Evolutionary conservation across 1,284 basidiomycete genomes (phyloP).

Genomic region (Golubevia pallescens): DNA sequence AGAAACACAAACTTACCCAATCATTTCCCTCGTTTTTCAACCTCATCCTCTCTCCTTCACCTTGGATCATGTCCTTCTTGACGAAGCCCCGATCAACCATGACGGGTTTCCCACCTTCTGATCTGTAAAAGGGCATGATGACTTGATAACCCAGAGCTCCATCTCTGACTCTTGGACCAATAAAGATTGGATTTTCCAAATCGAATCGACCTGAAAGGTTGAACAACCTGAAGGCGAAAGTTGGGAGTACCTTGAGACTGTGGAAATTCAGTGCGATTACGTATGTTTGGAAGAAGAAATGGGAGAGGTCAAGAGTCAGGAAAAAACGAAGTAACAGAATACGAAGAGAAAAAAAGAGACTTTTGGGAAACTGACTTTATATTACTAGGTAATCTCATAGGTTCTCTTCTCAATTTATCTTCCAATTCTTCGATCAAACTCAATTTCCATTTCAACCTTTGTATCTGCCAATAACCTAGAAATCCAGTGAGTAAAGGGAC

Average conservation of each 20-base stretch:
- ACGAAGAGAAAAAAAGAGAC: slow-evolving; percentile 11
- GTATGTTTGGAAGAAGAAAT: too few relatives aligned
- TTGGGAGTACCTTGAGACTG: slow-evolving; percentile 29
- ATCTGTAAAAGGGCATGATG: slow-evolving; percentile 80
- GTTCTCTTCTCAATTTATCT: slow-evolving; percentile 81
- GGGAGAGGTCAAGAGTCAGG: slow-evolving; percentile 69
- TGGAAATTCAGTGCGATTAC: background rate
- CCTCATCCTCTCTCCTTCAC: slow-evolving; percentile 35
- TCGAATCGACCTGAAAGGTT: slow-evolving; percentile 67
- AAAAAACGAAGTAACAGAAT: slow-evolving; percentile 7
- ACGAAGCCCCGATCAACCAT: slow-evolving; percentile 84
- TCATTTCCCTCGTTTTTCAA: slow-evolving; percentile 1
- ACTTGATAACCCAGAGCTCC: slow-evolving; percentile 86
- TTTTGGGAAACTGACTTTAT: slow-evolving; percentile 77
- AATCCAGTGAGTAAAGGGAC: slow-evolving; percentile 89
- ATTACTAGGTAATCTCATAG: slow-evolving; percentile 79
- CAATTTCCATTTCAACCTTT: slow-evolving; percentile 93
- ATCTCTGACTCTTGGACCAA: slow-evolving; percentile 85
- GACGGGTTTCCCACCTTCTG: slow-evolving; percentile 71
- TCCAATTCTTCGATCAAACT: slow-evolving; percentile 91
- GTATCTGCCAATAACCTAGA: slow-evolving; percentile 90
- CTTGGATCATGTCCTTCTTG: slow-evolving; percentile 65
- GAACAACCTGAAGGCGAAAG: slow-evolving; percentile 51
- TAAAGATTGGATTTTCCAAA: slow-evolving; percentile 81
- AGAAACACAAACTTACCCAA: slow-evolving; percentile 57